Base-by-base conservation (phyloP, 2,329 filamentous ascomycete genomes). In the Colletotrichum sp. region DNA sequence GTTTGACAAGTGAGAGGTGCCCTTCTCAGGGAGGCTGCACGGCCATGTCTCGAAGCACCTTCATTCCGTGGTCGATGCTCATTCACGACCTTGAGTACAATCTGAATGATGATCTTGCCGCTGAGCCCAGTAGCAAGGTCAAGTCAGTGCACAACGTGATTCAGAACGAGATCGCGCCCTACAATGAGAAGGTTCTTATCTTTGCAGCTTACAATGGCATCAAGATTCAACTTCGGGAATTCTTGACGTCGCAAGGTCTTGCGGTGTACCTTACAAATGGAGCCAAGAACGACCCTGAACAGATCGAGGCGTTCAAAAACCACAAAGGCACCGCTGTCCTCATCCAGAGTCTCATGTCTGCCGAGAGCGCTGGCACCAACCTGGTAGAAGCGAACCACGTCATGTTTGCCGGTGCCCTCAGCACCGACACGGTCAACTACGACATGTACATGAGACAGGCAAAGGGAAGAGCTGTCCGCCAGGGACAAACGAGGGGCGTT, bases 361-460 rank as follows among this genome's bases (percentile, higher is more conserved):
- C 81, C 5, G 82, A 85, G 34, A 83, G 85, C 4, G 84, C 86
- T 0, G 86, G 86, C 0, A 83, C 82, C 28, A 87, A 88, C 74
- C 79, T 87, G 14, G 83, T 83, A 13, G 80, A 82, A 26, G 86
- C 86, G 1, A 87, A 85, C 70, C 86, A 87, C 69, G 79, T 87
- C 64, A 81, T 88, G 56, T 87, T 87, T 67, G 80, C 83, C 0
- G 83, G 80, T 7, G 84, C 86, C 0, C 80, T 83, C 16, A 82
- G 81, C 24, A 76, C 77, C 7, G 79, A 83, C 63, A 80, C 82
- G 66, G 79, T 82, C 7, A 78, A 81, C 6, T 86, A 82, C 63
- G 79, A 83, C 10, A 80, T 81, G 61, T 83, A 81, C 61, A 83
- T 86, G 77, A 79, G 81, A 38, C 86, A 88, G 77, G 86, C 86